Conservation (phyloP, 208 protist species). For the Crithidia acanthocephali region DNA sequence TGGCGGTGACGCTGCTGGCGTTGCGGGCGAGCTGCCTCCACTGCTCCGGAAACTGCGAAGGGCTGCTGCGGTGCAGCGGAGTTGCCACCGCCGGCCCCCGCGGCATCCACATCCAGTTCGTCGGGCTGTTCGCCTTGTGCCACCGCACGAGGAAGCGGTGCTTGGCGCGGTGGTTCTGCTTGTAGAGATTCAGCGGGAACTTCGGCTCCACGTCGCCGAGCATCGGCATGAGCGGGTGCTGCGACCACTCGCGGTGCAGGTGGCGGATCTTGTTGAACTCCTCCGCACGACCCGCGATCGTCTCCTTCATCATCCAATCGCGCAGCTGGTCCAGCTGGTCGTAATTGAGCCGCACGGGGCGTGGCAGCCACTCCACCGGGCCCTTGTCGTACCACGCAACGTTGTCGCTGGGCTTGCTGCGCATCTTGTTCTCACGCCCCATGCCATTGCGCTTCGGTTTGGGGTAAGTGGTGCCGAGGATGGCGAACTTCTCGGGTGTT, state of each 20-base stretch:
- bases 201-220: conserved; percentile 90
- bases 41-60: conserved; percentile 78
- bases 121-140: conserved; percentile 92
- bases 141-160: conserved; percentile 83
- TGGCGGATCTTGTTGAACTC: conserved; percentile 81
- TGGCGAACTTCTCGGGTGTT: conserved; percentile 74
- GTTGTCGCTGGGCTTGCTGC: conserved; percentile 90
- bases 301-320: conserved; percentile 92
- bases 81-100: conserved; percentile 57
- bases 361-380: conserved; percentile 90
- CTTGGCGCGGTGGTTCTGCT: conserved; percentile 89
- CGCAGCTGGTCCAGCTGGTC: conserved; percentile 80
- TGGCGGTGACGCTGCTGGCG: background rate
- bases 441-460: conserved; percentile 71
- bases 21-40: conserved; percentile 67
- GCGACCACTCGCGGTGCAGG: conserved; percentile 87
- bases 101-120: conserved; percentile 90
- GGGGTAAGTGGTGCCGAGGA: conserved; percentile 76
- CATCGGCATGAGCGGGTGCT: conserved; percentile 89
- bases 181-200: conserved; percentile 91
- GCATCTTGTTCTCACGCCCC: conserved; percentile 87
- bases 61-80: conserved; percentile 67
- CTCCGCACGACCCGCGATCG: conserved; percentile 63
- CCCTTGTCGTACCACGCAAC: conserved; percentile 91
- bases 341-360: conserved; percentile 84